Conservation (phyloP, 1,139 yeast species). For the Taiozyma sp. region DNA sequence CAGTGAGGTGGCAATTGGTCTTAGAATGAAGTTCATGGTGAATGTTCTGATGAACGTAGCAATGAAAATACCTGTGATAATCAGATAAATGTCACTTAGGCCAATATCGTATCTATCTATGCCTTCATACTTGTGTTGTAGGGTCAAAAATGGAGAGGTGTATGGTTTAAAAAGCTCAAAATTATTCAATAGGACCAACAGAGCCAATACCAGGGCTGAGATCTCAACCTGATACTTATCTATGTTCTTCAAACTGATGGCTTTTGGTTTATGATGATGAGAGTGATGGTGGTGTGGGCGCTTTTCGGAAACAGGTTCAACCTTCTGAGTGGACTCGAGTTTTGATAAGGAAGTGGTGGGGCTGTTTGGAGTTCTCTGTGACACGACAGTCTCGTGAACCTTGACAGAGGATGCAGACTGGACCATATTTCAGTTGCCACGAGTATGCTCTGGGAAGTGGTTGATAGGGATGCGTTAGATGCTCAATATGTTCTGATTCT, state of each 20-base stretch:
- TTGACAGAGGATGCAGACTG: neutral
- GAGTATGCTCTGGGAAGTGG: neutral
- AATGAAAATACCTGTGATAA: conserved; percentile 50
- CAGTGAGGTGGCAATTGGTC: conserved; percentile 49
- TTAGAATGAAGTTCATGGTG: conserved; percentile 52
- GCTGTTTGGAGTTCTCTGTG: neutral
- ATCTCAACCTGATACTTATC: conserved; percentile 22
- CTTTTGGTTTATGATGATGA: neutral
- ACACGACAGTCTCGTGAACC: neutral
- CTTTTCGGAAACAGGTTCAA: neutral
- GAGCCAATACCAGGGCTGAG: conserved; percentile 10
- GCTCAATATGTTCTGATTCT: neutral
- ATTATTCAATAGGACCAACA: conserved; percentile 8
- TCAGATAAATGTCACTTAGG: conserved; percentile 50
- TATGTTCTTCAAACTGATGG: conserved; percentile 8
- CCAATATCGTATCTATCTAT: conserved; percentile 47
- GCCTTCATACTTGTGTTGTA: conserved; percentile 41
- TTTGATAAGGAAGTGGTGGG: neutral
- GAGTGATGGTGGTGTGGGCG: neutral
- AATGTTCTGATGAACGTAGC: conserved; percentile 58
- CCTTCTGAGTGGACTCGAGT: neutral
- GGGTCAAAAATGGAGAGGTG: conserved; percentile 39
- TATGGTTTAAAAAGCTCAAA: conserved; percentile 12
- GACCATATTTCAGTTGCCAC: neutral
- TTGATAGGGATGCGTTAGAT: neutral